phyloP scores from a whole-genome alignment of 108 stramenopile genomes.

The Conticribra guillardii region DNA sequence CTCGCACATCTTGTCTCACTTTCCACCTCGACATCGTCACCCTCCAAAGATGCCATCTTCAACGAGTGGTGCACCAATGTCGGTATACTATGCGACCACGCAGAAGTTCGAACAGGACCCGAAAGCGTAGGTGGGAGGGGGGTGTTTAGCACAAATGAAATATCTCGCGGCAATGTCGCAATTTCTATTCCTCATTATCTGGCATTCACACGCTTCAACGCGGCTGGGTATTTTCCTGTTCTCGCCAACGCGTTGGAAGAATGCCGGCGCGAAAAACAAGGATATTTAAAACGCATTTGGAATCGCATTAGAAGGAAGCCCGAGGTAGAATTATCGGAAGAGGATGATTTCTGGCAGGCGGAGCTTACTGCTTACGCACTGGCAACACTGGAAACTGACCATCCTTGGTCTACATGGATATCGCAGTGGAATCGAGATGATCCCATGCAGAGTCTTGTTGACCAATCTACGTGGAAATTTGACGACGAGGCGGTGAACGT shows the following conservation, averaged over 20 bases:
- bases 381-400: conserved; percentile 35
- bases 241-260: conserved; percentile 3
- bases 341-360: conserved; percentile 52
- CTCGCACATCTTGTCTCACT: too few species aligned
- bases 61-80: conserved; percentile 49
- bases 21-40: background rate
- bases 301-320: conserved; percentile 22
- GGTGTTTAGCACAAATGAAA: conserved; percentile 44
- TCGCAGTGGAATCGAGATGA: conserved; percentile 57
- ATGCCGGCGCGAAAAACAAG: conserved; percentile 14
- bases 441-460: conserved; percentile 48
- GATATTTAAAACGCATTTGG: conserved; percentile 18
- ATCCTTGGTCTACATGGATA: conserved; percentile 58
- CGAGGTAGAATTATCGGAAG: background rate
- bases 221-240: conserved; percentile 30
- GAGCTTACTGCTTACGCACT: conserved; percentile 55
- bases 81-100: conserved; percentile 43
- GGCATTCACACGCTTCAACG: conserved; percentile 44
- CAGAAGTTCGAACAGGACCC: conserved; percentile 46
- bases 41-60: conserved; percentile 25
- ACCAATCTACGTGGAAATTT: conserved; percentile 20
- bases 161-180: conserved; percentile 35
- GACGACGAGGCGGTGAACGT: conserved; percentile 29
- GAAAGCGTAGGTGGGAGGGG: conserved; percentile 59
- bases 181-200: conserved; percentile 44